Conservation (phyloP, 169 alveolate species). For the Cryptosporidium parvum region DNA sequence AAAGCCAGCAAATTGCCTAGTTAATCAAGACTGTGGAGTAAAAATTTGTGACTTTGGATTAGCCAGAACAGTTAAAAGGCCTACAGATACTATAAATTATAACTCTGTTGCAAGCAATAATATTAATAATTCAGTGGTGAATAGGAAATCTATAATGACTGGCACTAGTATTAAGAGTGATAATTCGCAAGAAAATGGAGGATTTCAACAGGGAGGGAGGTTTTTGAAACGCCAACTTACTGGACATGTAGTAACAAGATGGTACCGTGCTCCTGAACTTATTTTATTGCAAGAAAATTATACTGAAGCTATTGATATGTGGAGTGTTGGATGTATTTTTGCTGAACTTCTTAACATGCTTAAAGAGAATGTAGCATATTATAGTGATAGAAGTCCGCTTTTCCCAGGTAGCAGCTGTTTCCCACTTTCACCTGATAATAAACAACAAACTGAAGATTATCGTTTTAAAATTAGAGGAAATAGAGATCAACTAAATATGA, state of each 20-base stretch:
- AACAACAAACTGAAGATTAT: slow-evolving; percentile 82
- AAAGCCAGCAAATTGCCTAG: slow-evolving; percentile 97
- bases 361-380: slow-evolving; percentile 92
- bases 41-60: slow-evolving; percentile 98
- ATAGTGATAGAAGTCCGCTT: slow-evolving; percentile 94
- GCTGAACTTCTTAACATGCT: slow-evolving; percentile 95
- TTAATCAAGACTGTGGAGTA: slow-evolving; percentile 97
- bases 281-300: slow-evolving; percentile 96
- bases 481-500: slow-evolving; percentile 95
- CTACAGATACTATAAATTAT: background rate
- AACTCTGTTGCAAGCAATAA: background rate
- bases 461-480: slow-evolving; percentile 86
- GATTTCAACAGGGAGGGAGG: slow-evolving; percentile 26
- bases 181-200: slow-evolving; percentile 9
- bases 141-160: background rate
- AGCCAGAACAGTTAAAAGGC: slow-evolving; percentile 89
- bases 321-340: slow-evolving; percentile 97
- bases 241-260: slow-evolving; percentile 98
- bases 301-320: slow-evolving; percentile 97
- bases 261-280: slow-evolving; percentile 99
- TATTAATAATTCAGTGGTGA: background rate
- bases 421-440: slow-evolving; percentile 95
- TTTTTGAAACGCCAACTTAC: slow-evolving; percentile 93
- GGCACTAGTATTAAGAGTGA: background rate
- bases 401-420: slow-evolving; percentile 97